Conservation (phyloP, 208 protist genomes). For the Phytomonas sp. region DNA sequence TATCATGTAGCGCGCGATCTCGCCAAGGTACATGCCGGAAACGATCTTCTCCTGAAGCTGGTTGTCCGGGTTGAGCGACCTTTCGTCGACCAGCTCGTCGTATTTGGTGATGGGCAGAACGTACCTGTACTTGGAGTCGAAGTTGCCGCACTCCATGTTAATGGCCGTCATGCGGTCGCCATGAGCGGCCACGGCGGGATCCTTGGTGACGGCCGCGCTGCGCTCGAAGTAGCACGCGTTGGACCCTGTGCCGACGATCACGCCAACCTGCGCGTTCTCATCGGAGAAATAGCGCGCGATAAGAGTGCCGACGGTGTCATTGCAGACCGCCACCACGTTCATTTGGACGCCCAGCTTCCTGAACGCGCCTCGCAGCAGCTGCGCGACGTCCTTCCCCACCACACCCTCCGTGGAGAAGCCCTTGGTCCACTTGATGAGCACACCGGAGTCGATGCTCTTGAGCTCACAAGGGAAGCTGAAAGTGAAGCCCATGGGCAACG, state of each 20-base stretch:
- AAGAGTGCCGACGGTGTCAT: slow-evolving; percentile 90
- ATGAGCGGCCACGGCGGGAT: slow-evolving; percentile 31
- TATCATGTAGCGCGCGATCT: slow-evolving; percentile 64
- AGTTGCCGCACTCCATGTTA: slow-evolving; percentile 91
- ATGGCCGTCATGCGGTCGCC: slow-evolving; percentile 50
- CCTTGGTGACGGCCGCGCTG: slow-evolving; percentile 64
- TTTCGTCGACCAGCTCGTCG: slow-evolving; percentile 62
- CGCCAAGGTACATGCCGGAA: slow-evolving; percentile 88
- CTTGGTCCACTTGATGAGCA: slow-evolving; percentile 90
- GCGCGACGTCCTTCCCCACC: slow-evolving; percentile 82
- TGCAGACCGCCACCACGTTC: slow-evolving; percentile 81
- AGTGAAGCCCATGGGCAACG: slow-evolving; percentile 84
- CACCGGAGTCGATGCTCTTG: slow-evolving; percentile 56
- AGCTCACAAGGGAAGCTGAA: slow-evolving; percentile 90
- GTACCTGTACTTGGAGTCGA: slow-evolving; percentile 74
- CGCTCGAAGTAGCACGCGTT: slow-evolving; percentile 90
- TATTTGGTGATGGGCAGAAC: slow-evolving; percentile 62
- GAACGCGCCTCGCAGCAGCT: slow-evolving; percentile 74
- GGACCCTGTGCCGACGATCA: slow-evolving; percentile 87
- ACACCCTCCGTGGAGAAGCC: slow-evolving; percentile 83
- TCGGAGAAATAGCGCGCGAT: slow-evolving; percentile 71
- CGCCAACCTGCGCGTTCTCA: slow-evolving; percentile 51
- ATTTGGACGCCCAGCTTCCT: slow-evolving; percentile 51
- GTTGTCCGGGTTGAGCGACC: slow-evolving; percentile 51
- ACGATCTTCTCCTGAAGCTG: slow-evolving; percentile 87